Evolutionary conservation across 495 filamentous ascomycete genomes (phyloP).

Genomic region (Podospora tetraspora): DNA sequence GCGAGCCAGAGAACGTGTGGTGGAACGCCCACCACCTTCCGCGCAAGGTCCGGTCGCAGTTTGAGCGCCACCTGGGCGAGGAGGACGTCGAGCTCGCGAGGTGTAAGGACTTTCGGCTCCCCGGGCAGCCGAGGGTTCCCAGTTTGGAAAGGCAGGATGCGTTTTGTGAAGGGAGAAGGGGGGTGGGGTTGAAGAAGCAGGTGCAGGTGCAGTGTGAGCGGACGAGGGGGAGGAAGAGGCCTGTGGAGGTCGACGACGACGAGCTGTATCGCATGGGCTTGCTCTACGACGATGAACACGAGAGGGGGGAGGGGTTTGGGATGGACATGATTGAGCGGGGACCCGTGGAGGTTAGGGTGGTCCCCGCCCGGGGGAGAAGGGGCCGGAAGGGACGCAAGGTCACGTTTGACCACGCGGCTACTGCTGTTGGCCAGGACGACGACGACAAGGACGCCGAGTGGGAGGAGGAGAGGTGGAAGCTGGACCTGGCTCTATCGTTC

Average conservation of each 20-base stretch:
- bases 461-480: slow-evolving; percentile 15
- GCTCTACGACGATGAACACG: slow-evolving; percentile 36
- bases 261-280: slow-evolving; percentile 37
- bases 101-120: slow-evolving; percentile 18
- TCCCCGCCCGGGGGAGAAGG: slow-evolving; percentile 28
- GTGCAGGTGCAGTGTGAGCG: not conserved
- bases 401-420: too few species aligned
- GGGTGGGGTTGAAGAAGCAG: not conserved
- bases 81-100: slow-evolving; percentile 30
- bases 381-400: slow-evolving; percentile 6
- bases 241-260: slow-evolving; percentile 13
- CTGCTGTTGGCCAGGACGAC: not conserved
- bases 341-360: slow-evolving; percentile 18
- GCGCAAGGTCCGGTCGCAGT: not conserved
- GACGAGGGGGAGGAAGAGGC: not conserved
- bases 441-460: not conserved
- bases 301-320: slow-evolving; percentile 31
- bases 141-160: slow-evolving; percentile 41
- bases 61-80: slow-evolving; percentile 15
- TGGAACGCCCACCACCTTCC: not conserved
- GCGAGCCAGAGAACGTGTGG: not conserved
- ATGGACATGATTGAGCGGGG: slow-evolving; percentile 33
- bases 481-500: slow-evolving; percentile 24
- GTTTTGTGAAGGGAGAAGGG: slow-evolving; percentile 31
- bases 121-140: slow-evolving; percentile 30